Conservation (phyloP, 495 filamentous ascomycete species). For the Penicillium riverlandense region DNA sequence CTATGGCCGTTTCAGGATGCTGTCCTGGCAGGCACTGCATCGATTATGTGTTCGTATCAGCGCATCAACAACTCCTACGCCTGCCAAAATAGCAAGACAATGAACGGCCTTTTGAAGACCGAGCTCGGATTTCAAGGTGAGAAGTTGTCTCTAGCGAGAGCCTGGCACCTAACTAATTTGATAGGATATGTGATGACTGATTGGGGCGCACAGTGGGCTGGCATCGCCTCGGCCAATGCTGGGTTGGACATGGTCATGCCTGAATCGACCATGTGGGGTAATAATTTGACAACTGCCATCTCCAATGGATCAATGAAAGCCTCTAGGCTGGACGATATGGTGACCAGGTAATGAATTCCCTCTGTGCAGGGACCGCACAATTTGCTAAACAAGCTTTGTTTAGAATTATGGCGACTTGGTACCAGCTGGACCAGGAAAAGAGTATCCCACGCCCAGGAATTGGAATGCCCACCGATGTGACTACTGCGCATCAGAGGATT, state of each 20-base stretch:
- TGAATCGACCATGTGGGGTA: conserved; percentile 13
- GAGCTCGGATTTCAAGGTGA: conserved; percentile 43
- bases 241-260: conserved; percentile 5
- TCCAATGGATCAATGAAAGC: conserved; percentile 35
- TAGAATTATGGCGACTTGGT: no score
- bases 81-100: conserved; percentile 55
- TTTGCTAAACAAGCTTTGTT: no score
- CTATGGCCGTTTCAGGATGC: conserved; percentile 64
- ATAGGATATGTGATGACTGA: conserved; percentile 41
- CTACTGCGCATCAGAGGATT: no score
- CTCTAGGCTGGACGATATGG: conserved; percentile 50
- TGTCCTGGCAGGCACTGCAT: conserved; percentile 46
- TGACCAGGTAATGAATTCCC: conserved; percentile 37
- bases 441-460: no score
- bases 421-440: no score
- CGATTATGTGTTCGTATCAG: conserved; percentile 38
- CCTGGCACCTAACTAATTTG: no score
- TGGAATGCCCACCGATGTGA: no score
- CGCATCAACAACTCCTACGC: conserved; percentile 58
- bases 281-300: conserved; percentile 16
- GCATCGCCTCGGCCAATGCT: conserved; percentile 14
- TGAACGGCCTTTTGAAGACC: conserved; percentile 52
- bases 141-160: no score
- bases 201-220: conserved; percentile 46
- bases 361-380: no score